A percentile compares a stretch with the other conserved stretches of the same genome.
Evolutionary conservation across 78 protist genomes (phyloP).

Genomic region (Salpingoeca rosetta): DNA sequence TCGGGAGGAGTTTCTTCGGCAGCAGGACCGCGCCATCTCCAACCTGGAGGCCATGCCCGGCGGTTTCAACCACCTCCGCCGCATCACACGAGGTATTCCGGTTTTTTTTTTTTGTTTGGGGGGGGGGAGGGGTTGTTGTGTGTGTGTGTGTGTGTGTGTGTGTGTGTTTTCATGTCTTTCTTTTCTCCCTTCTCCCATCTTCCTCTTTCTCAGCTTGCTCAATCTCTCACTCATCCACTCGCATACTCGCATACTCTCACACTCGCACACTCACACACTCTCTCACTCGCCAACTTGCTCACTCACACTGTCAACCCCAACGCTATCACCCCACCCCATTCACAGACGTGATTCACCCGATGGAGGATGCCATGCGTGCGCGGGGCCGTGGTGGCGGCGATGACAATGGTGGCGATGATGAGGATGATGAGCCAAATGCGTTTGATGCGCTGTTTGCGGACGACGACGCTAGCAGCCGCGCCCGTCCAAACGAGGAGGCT

Average conservation of each 20-base stretch:
- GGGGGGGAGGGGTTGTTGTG: no score
- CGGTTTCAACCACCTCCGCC: constrained; percentile 66
- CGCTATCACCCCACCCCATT: background rate
- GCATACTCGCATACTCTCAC: background rate
- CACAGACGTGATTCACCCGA: background rate
- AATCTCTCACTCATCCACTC: background rate
- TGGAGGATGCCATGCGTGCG: background rate
- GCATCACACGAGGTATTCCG: constrained; percentile 25
- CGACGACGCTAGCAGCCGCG: no score
- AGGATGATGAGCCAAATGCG: no score
- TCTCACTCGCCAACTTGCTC: background rate
- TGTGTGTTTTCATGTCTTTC: background rate
- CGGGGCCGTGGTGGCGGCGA: background rate
- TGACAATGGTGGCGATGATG: background rate
- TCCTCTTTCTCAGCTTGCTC: background rate
- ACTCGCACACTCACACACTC: background rate
- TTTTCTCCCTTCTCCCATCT: background rate
- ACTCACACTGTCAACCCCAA: background rate
- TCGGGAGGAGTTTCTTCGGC: constrained; percentile 80
- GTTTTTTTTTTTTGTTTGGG: background rate
- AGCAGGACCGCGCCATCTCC: constrained; percentile 69
- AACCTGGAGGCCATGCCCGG: constrained; percentile 75
- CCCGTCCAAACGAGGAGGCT: no score
- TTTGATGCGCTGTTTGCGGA: no score
- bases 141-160: no score